Percentiles rank a stretch among this genome's conserved stretches.
Evolutionary conservation across 495 filamentous ascomycete genomes (phyloP).

Genomic region (Recurvomyces mirabilis): DNA sequence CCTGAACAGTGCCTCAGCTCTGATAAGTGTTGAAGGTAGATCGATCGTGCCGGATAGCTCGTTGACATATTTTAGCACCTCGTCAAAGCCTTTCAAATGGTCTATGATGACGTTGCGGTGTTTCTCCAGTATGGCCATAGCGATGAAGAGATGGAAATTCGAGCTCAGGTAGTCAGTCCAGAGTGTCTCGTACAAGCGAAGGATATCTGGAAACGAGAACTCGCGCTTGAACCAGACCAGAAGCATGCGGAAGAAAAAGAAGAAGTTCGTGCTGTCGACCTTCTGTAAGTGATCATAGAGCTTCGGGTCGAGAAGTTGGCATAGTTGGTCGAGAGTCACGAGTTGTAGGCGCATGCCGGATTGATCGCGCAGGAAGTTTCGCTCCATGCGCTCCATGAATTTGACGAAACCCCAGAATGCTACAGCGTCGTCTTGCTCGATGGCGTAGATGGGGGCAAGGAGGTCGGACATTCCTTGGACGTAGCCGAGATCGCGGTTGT

Average conservation of each 20-base stretch:
- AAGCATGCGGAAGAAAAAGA: slow-evolving; percentile 99
- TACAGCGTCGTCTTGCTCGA: slow-evolving; percentile 91
- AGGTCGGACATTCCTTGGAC: slow-evolving; percentile 99
- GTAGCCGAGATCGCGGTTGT: slow-evolving; percentile 84
- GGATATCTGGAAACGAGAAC: slow-evolving; percentile 75
- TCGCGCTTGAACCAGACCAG: slow-evolving; percentile 98
- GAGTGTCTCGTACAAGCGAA: slow-evolving; percentile 82
- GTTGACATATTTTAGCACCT: slow-evolving; percentile 97
- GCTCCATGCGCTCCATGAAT: slow-evolving; percentile 96
- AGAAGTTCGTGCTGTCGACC: slow-evolving; percentile 94
- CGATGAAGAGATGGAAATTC: slow-evolving; percentile 89
- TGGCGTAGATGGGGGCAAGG: slow-evolving; percentile 88
- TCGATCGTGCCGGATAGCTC: slow-evolving; percentile 91
- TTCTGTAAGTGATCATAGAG: slow-evolving; percentile 81
- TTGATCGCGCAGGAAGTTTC: slow-evolving; percentile 94
- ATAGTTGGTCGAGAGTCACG: slow-evolving; percentile 78
- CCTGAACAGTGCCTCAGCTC: slow-evolving; percentile 78
- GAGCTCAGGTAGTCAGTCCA: slow-evolving; percentile 89
- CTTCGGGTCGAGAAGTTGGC: slow-evolving; percentile 91
- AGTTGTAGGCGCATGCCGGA: slow-evolving; percentile 90
- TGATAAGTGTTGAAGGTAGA: slow-evolving; percentile 66
- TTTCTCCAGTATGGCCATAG: slow-evolving; percentile 89
- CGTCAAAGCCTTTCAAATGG: slow-evolving; percentile 89
- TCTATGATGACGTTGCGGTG: slow-evolving; percentile 90
- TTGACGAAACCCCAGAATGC: slow-evolving; percentile 95